These are phyloP conservation scores for Sclerotinia spermophila DNA, from an alignment of 2,329 filamentous ascomycete species.

Conservation along the genomic window DNA sequence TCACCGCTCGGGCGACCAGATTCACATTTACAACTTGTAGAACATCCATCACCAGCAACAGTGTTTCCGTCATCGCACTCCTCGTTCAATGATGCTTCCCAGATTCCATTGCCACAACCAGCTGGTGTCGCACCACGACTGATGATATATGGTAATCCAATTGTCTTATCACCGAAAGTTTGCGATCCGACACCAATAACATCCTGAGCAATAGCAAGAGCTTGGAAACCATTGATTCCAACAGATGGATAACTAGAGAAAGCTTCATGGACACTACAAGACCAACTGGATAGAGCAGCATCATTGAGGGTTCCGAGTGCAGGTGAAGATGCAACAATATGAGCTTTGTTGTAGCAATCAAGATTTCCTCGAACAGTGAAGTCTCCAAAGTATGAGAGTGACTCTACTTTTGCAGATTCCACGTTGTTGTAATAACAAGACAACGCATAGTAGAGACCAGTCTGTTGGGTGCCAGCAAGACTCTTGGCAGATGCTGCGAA, in stretches of 20 bases:
- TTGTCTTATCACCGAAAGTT: constrained; percentile 39
- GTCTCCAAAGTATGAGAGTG: constrained; percentile 39
- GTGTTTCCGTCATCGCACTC: constrained; percentile 44
- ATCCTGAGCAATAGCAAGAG: constrained; percentile 42
- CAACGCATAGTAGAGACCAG: constrained; percentile 43
- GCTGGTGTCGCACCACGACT: constrained; percentile 42
- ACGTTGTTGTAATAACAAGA: constrained; percentile 42
- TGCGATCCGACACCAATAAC: constrained; percentile 38
- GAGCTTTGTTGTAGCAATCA: constrained; percentile 42
- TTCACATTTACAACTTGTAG: constrained; percentile 41
- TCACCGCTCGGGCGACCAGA: constrained; percentile 35
- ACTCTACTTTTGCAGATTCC: constrained; percentile 29
- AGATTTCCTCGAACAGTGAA: constrained; percentile 42
- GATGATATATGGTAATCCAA: constrained; percentile 44
- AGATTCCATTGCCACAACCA: constrained; percentile 42
- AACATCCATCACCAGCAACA: constrained; percentile 38
- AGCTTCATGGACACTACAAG: constrained; percentile 43
- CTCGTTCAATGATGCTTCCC: constrained; percentile 38
- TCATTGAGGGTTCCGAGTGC: constrained; percentile 40
- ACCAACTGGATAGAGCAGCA: constrained; percentile 41
- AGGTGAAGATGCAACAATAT: constrained; percentile 40
- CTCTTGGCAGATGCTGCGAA: constrained; percentile 37
- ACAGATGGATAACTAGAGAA: constrained; percentile 41
- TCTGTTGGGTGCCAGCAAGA: constrained; percentile 28
- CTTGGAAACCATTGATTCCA: constrained; percentile 39